Evolutionary conservation across 169 alveolate genomes (phyloP), one percentile per base, ranked within the genome.

Genomic region (Plasmodium vivax): DNA sequence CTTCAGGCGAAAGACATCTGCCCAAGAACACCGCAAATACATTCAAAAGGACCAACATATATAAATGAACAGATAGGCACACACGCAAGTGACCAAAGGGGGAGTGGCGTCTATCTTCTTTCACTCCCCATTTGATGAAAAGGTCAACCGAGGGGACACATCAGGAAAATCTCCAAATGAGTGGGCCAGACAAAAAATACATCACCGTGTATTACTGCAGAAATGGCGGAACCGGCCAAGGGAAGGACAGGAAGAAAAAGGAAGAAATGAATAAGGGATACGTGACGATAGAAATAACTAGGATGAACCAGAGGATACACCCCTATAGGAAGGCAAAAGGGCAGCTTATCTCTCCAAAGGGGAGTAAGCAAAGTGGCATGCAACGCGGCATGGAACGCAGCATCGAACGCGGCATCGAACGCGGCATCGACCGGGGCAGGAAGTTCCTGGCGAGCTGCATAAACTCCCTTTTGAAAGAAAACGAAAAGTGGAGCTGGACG

Each of bases 221-320:
- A 54, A 71, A 43, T 36, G 45, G 56, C 14, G 30, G 32, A 32
- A 27, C 23, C 43, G 12, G 38, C 43, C 54, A 41, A 72, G 45
- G 43, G n/a, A 83, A n/a, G 19, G 51, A 23, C 36, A n/a, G 34
- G 8, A 71, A n/a, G 41, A 72, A 84, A 71, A 72, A 8, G 34
- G 19, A 2, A 41, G 84, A 72, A 72, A 72, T 16, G n/a, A 72
- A 84, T 12, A 68, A n/a, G 58, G 93, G 93, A 0, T 71, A 72
- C 56, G 93, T 84, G 4, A 71, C 84, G 16, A 84, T 84, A 71
- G 84, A 84, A 72, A 43, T 84, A 71, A 84, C 82, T 71, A 38
- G 83, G 79, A 38, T 71, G 41, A 56, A 84, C 23, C 84, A 43
- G 19, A 72, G 74, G 41, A 84, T 71, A 71, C 56, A 32, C 19